A percentile compares a stretch with the other conserved stretches of the same genome.
phyloP scores from a whole-genome alignment of 805 yeast species.

The Candida sithepensis region DNA sequence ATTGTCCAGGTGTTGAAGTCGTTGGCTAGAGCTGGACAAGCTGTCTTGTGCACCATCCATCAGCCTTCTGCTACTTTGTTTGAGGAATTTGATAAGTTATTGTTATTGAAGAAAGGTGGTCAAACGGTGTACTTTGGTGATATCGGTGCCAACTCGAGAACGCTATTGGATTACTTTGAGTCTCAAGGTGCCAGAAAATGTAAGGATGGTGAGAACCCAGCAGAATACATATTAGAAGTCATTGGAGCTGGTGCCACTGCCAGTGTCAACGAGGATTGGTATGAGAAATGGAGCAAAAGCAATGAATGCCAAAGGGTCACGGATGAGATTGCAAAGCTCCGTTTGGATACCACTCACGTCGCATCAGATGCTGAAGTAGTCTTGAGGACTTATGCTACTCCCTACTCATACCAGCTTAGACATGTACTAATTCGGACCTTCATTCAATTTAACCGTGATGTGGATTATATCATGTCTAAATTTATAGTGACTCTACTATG shows the following conservation, averaged over 20 bases:
- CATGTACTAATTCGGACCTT: constrained; percentile 35
- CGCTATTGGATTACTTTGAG: constrained; percentile 43
- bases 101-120: constrained; percentile 47
- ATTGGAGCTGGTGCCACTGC: constrained; percentile 83
- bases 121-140: constrained; percentile 51
- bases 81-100: constrained; percentile 38
- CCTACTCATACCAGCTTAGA: constrained; percentile 36
- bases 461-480: constrained; percentile 45
- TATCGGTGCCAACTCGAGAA: constrained; percentile 40
- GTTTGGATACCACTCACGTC: constrained; percentile 12
- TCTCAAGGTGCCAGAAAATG: constrained; percentile 60
- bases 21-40: constrained; percentile 48
- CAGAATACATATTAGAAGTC: constrained; percentile 67
- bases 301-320: constrained; percentile 4
- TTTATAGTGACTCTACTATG: constrained; percentile 34
- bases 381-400: constrained; percentile 37
- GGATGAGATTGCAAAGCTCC: constrained; percentile 1
- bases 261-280: constrained; percentile 52
- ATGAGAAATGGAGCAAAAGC: constrained; percentile 49
- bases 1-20: constrained; percentile 46
- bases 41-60: constrained; percentile 55
- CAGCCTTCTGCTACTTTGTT: constrained; percentile 45
- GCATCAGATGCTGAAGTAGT: constrained; percentile 10
- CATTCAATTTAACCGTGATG: constrained; percentile 42
- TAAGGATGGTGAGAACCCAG: constrained; percentile 59